Evolutionary conservation across 768 basidiomycete genomes (phyloP).

Genomic region (Hypholoma fasciculare): DNA sequence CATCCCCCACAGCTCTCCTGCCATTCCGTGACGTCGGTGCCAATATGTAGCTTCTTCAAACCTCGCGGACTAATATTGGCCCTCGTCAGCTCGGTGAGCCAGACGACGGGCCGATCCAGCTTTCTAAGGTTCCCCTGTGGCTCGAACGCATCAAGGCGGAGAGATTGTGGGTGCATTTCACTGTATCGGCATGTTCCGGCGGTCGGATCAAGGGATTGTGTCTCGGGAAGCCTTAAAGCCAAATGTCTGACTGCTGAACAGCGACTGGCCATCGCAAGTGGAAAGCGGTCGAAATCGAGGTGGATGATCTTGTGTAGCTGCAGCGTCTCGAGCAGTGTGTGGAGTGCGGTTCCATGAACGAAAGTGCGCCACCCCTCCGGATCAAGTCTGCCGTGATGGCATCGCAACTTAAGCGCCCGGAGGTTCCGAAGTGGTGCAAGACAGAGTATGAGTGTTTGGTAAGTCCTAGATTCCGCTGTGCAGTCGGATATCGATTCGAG

Average conservation of each 20-base stretch:
- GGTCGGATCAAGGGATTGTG: not conserved
- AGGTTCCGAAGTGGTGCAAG: constrained; percentile 3
- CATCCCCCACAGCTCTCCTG: constrained; percentile 2
- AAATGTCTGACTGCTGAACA: not conserved
- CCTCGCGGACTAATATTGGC: not conserved
- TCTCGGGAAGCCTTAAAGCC: not conserved
- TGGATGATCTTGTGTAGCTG: not conserved
- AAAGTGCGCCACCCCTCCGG: not conserved
- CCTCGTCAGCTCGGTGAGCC: not conserved
- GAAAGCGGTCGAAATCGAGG: constrained; percentile 1
- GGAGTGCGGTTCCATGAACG: not conserved
- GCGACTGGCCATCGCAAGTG: not conserved
- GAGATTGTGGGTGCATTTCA: not conserved
- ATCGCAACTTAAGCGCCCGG: constrained; percentile 3
- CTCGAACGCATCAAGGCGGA: not conserved
- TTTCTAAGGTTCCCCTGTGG: not conserved
- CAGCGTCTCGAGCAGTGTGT: not conserved
- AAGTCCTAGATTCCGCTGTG: not conserved
- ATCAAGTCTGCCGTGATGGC: not conserved
- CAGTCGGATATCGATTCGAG: not conserved
- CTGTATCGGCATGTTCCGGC: not conserved
- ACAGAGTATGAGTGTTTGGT: not conserved
- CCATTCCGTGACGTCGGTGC: not conserved
- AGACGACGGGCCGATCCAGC: not conserved
- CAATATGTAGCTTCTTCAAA: not conserved